Evolutionary conservation across 1,139 yeast genomes (phyloP).

Genomic region (Hansenula anomala): DNA sequence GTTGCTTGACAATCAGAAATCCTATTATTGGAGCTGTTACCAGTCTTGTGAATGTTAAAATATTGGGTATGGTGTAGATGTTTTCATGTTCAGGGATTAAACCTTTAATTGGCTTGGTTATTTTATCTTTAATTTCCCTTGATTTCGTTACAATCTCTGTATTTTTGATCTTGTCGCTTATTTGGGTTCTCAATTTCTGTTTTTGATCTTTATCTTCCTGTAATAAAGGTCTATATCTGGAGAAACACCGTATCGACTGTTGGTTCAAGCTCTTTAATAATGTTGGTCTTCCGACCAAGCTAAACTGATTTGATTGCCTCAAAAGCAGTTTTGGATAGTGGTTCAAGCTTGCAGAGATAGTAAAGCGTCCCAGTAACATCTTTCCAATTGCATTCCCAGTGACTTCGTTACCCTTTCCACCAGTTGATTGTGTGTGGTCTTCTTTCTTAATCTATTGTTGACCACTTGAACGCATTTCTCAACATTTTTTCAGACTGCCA

Average conservation of each 20-base stretch:
- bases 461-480: not conserved
- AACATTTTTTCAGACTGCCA: not conserved
- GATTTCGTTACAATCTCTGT: conserved; percentile 7
- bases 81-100: conserved; percentile 46
- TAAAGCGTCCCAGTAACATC: no score
- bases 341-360: no score
- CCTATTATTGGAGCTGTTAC: conserved; percentile 82
- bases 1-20: conserved; percentile 59
- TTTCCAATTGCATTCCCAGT: no score
- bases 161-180: not conserved
- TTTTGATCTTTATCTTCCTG: not conserved
- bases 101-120: conserved; percentile 21
- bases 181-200: not conserved
- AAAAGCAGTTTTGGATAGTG: no score
- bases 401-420: no score
- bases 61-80: conserved; percentile 78
- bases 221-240: not conserved
- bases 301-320: not conserved
- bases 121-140: conserved; percentile 20
- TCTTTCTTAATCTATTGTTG: no score
- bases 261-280: not conserved
- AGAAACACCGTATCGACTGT: not conserved
- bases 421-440: no score
- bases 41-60: conserved; percentile 75
- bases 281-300: conserved; percentile 1